Evolutionary conservation across 2,329 filamentous ascomycete genomes (phyloP), one percentile per base, ranked within the genome.

Genomic region (Beauveria medogensis): DNA sequence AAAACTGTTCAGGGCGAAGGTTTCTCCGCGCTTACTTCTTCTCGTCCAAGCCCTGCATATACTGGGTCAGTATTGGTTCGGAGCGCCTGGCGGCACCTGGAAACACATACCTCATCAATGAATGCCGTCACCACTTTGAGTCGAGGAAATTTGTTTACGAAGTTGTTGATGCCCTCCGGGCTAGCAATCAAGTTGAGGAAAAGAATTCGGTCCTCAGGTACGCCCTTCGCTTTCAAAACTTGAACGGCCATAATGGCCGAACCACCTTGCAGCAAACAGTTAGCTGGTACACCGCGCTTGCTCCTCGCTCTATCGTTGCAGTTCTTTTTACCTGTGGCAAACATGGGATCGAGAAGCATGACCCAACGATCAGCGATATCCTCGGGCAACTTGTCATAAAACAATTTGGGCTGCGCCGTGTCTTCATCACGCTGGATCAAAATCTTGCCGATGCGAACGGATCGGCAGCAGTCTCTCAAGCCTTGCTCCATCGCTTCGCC

Each of bases 401-500:
- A 99, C 12, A 99, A 82, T 74, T 92, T 94, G 14, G 94, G 94
- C 78, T 88, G 84, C 59, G 88, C 83, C 1, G 94, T 97, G 77
- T 97, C 94, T 75, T 99, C 94, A 68, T 99, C 94, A 61, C 94
- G 82, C 77, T 99, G 94, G 70, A 99, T 99, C 68, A 99, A 79
- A 65, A 99, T 99, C 81, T 99, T 99, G 66, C 94, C 94, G 70
- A 99, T 99, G 64, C 94, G 84, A 54, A 99, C 94, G n/a, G 91
- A 96, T 57, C 94, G 88, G 77, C 94, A 99, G 77, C 94, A 99
- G 75, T 99, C 93, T 63, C 94, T 84, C 63, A 99, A 78, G 2
- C 93, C 94, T 75, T 97, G 92, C 77, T 99, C 94, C 94, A 99
- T 99, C 62, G 93, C 91, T 77, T 99, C 94, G 56, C 94, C 94